Percentiles rank a stretch among this genome's conserved stretches.
phyloP scores from a whole-genome alignment of 208 protist genomes.

The Strigomonas oncopelti region DNA sequence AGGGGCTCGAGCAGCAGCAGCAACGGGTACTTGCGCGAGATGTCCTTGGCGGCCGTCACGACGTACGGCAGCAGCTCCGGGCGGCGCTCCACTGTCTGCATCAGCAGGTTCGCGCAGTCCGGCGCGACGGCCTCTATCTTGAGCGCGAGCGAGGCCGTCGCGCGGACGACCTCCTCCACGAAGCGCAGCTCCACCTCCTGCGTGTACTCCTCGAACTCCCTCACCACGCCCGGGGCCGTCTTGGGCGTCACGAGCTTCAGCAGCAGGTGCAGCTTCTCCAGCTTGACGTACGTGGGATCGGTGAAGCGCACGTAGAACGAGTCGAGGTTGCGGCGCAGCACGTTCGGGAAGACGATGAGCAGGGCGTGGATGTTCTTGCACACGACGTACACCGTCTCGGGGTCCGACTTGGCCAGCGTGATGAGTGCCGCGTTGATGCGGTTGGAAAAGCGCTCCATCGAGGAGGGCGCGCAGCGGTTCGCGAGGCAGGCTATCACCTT shows the following conservation, averaged over 20 bases:
- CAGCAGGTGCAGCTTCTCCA: conserved; percentile 99
- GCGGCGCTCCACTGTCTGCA: conserved; percentile 48
- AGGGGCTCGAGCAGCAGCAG: conserved; percentile 69
- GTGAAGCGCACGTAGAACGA: conserved; percentile 99
- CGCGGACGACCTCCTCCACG: conserved; percentile 94
- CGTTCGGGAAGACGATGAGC: conserved; percentile 93
- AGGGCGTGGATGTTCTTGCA: conserved; percentile 99
- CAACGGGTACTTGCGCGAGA: conserved; percentile 79
- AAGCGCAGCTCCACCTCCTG: conserved; percentile 98
- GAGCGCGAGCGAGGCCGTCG: conserved; percentile 97
- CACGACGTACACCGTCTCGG: conserved; percentile 98
- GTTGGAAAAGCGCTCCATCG: conserved; percentile 57
- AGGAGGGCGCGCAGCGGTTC: conserved; percentile 54
- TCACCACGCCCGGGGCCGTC: conserved; percentile 91
- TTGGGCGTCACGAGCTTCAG: conserved; percentile 93
- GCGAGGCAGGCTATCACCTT: conserved; percentile 88
- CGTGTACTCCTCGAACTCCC: conserved; percentile 98
- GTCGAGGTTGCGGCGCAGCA: conserved; percentile 88
- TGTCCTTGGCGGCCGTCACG: conserved; percentile 80
- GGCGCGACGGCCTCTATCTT: conserved; percentile 96
- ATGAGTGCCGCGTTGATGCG: conserved; percentile 96
- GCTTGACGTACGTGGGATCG: conserved; percentile 99
- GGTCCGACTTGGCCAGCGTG: conserved; percentile 76
- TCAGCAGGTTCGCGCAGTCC: conserved; percentile 88
- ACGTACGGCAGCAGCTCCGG: conserved; percentile 70